Conservation (phyloP, 2,329 filamentous ascomycete species). For the Clarireedia sp. region DNA sequence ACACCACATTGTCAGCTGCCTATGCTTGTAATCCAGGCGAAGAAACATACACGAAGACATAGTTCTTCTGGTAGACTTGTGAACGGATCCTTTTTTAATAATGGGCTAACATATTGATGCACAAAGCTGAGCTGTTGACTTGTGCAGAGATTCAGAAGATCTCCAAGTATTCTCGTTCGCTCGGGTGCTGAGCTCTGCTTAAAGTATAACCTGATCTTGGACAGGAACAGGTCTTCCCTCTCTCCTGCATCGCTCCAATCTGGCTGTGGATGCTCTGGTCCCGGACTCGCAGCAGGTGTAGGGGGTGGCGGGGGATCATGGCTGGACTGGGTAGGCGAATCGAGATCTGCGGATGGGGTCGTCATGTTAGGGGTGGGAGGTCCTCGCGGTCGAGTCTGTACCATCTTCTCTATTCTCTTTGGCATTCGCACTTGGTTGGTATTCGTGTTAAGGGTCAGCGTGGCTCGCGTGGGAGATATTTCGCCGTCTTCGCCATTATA, state of each 20-base stretch:
- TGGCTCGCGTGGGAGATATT: conserved; percentile 26
- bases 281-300: conserved; percentile 57
- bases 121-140: conserved; percentile 94
- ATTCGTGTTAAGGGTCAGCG: conserved; percentile 42
- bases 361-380: conserved; percentile 61
- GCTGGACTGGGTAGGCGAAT: conserved; percentile 33
- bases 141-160: conserved; percentile 87
- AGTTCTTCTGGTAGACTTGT: conserved; percentile 86
- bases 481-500: conserved; percentile 41
- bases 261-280: conserved; percentile 51
- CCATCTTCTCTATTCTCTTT: conserved; percentile 46
- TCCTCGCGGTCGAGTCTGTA: conserved; percentile 44
- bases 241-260: conserved; percentile 74
- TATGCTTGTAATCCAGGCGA: not conserved
- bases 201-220: conserved; percentile 74
- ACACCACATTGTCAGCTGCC: conserved; percentile 12
- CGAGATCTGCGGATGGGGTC: conserved; percentile 55
- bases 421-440: conserved; percentile 30
- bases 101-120: conserved; percentile 87
- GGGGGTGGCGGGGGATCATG: conserved; percentile 51
- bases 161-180: conserved; percentile 73
- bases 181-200: conserved; percentile 67
- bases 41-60: conserved; percentile 66
- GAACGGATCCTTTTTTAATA: conserved; percentile 94
- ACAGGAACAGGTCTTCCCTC: conserved; percentile 74